Evolutionary conservation across 257 asterid species (phyloP), one percentile per base, ranked within the genome.

Genomic region (Nicotiana sylvestris): DNA sequence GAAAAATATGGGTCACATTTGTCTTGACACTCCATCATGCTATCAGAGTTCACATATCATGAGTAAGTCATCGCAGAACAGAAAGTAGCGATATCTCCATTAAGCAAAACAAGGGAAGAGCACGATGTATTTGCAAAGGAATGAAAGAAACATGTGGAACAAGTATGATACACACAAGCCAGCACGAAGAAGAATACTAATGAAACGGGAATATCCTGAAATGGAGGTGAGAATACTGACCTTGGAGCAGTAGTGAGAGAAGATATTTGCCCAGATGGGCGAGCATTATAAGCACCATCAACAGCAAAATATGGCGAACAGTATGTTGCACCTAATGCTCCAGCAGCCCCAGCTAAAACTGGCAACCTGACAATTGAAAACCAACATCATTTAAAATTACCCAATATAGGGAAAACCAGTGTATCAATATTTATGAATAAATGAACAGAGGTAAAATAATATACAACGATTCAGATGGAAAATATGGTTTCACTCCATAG

Each of bases 301-400:
- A 91, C 87, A 56, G 95, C 82, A 79, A 94, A 66, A 88, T 89
- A 94, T 18, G 97, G 98, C 16, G 97, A 88, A 85, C 97, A 89
- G 85, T 92, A 94, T 70, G 92, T 55, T 66, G 98, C 92, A 27
- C 98, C 98, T 87, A 96, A 72, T 13, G 97, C 93, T 80, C 98
- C 98, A 81, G 97, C 96, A 78, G 97, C 92, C 83, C 99, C 99
- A 81, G 99, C 97, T 87, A 96, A 86, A 84, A 94, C 93, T 16
- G 99, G 98, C 56, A 96, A 86, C 99, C 99, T 96, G 92, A 81
- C 66, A 76, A 74, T 72, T 55, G 70, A 81, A 74, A 27, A 57
- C 49, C 77, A 76, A 29, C 16, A 76, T 51, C 80, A 76, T 27
- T 27, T 49, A 1, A 72, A 13, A 39, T 70, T 13, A 69, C 33